Evolutionary conservation across 768 basidiomycete genomes (phyloP).

Genomic region (Kwoniella pini): DNA sequence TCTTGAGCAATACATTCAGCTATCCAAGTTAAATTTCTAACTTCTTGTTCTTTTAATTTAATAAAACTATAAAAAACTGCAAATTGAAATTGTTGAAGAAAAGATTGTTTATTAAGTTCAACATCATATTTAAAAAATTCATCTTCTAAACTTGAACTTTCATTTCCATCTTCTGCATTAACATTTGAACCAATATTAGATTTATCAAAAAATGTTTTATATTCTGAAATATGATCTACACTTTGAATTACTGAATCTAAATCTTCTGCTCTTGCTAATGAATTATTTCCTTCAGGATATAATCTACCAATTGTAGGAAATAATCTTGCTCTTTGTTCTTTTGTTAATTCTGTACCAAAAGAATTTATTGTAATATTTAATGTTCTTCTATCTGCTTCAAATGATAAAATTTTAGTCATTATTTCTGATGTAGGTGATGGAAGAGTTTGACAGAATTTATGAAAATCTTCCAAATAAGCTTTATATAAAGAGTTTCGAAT

Average conservation of each 20-base stretch:
- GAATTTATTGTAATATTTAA: conserved; percentile 99
- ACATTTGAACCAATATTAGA: conserved; percentile 50
- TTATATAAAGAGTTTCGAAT: conserved; percentile 99
- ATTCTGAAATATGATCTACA: conserved; percentile 85
- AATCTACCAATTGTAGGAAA: conserved; percentile 92
- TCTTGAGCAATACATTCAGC: conserved; percentile 98
- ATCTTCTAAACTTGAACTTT: conserved; percentile 73
- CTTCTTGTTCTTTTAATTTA: conserved; percentile 60
- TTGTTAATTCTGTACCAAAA: conserved; percentile 89
- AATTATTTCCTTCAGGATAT: conserved; percentile 94
- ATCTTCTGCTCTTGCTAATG: conserved; percentile 89
- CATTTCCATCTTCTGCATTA: conserved; percentile 58
- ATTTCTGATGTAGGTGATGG: conserved; percentile 84
- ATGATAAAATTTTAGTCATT: conserved; percentile 87
- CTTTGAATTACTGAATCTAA: conserved; percentile 85
- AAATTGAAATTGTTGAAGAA: conserved; percentile 95
- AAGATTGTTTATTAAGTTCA: conserved; percentile 87
- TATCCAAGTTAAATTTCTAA: conserved; percentile 62
- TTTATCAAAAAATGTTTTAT: conserved; percentile 82
- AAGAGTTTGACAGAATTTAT: conserved; percentile 74
- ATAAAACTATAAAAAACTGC: conserved; percentile 81
- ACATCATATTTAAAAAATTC: conserved; percentile 93
- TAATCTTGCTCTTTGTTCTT: conserved; percentile 89
- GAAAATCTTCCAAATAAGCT: conserved; percentile 97
- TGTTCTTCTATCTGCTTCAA: conserved; percentile 94